Base-by-base conservation (phyloP, 2,329 filamentous ascomycete species). In the Pyrenochaeta sp. region DNA sequence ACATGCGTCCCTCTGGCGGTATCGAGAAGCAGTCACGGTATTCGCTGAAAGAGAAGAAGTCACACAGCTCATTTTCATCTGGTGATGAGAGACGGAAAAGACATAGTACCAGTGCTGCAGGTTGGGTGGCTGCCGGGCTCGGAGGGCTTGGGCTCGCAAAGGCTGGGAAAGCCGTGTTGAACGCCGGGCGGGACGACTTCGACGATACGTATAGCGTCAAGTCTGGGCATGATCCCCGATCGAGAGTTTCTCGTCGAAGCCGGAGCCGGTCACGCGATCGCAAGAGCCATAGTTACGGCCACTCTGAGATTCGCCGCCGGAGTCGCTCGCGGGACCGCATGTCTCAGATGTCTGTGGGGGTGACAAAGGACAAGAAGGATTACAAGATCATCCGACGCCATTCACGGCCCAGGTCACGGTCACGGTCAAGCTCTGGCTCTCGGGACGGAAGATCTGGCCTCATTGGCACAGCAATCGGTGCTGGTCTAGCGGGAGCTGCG, bases 1-100 rank as follows among this genome's bases (percentile, higher is more conserved):
- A 65, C 39, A 66, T 74, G 64, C 74, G 74, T 13, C 72, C 74
- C 3, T 71, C 76, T 24, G 81, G 86, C n/a, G 81, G 86, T 22
- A 80, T 89, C 7, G 84, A 73, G 66, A 90, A 90, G 69, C 77
- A 83, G n/a, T 84, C 79, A 54, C 83, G 87, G 44, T 88, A 89
- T 61, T 64, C 64, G 0, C 40, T 74, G 36, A 67, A 69, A 25
- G 69, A 75, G 56, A 75, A 74, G 56, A 63, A 65, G 8, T 75
- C 72, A 7, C 67, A 72, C 30, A 61, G 58, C 32, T 76, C 79
- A 4, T 52, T 67, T 27, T 69, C 68, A 9, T 74, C 72, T 6
- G 67, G 72, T 8, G 72, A 74, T 34, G 72, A 76, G 52, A 67
- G 61, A 46, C 62, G 81, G 72, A 71, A 81, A 78, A 50, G 79